A percentile compares a stretch with the other conserved stretches of the same genome.
phyloP scores from a whole-genome alignment of 179 eudicot genomes.

The Carnegiea gigantea region DNA sequence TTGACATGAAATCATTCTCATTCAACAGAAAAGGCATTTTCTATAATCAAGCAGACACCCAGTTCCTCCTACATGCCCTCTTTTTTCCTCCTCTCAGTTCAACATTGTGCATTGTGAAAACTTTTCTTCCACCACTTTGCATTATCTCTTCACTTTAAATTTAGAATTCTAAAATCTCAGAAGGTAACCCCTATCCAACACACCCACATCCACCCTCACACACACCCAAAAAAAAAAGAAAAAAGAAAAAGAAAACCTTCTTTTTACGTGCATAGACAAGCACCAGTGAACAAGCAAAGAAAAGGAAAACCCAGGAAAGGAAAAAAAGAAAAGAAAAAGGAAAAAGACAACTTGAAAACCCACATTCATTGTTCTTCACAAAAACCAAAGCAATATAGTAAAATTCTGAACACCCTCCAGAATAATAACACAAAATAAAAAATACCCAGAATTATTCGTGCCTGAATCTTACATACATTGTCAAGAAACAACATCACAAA shows the following conservation, averaged over 20 bases:
- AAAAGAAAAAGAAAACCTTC: background rate
- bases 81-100: conserved; percentile 6
- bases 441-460: conserved; percentile 12
- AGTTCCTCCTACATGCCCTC: background rate
- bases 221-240: background rate
- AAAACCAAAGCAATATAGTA: background rate
- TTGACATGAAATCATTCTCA: background rate
- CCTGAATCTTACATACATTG: conserved; percentile 26
- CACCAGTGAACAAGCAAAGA: background rate
- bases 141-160: background rate
- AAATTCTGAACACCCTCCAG: background rate
- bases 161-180: background rate
- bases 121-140: background rate
- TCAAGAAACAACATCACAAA: conserved; percentile 6
- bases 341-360: background rate
- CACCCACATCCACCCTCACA: background rate
- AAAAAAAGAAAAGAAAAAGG: background rate
- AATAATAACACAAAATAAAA: background rate
- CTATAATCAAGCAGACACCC: background rate
- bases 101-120: background rate
- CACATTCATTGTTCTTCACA: background rate
- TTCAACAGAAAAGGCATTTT: background rate
- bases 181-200: background rate
- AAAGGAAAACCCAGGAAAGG: background rate
- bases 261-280: conserved; percentile 18